Percentiles rank a stretch among this genome's conserved stretches.
Conservation (phyloP, 78 protist genomes). For the Diacronema lutheri region DNA sequence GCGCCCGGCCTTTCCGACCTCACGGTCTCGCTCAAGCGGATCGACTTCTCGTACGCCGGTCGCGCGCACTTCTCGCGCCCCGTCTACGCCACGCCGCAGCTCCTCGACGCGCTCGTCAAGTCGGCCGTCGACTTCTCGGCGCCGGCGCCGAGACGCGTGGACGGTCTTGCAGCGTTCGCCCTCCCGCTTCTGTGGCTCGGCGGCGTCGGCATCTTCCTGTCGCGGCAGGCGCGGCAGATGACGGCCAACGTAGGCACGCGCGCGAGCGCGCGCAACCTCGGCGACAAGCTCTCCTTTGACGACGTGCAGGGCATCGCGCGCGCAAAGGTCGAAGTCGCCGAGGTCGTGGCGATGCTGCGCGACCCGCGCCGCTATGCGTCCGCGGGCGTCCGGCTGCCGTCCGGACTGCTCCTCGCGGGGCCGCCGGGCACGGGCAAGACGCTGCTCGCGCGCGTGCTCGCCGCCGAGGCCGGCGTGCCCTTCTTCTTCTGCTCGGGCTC, state of each 20-base stretch:
- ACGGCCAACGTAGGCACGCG: not conserved
- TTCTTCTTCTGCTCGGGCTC: conserved; percentile 27
- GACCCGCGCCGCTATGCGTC: not conserved
- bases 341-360: not conserved
- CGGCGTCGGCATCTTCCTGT: not conserved
- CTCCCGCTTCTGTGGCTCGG: conserved; percentile 9
- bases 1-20: not conserved
- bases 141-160: not conserved
- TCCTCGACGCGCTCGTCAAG: not conserved
- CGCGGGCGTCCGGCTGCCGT: conserved; percentile 11
- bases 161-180: not conserved
- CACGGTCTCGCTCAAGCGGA: not conserved
- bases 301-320: conserved; percentile 5
- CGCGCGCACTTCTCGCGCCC: not conserved
- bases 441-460: conserved; percentile 31
- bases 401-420: conserved; percentile 41
- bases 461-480: conserved; percentile 1
- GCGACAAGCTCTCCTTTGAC: not conserved
- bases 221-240: not conserved
- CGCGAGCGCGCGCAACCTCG: not conserved
- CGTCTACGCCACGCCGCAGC: not conserved
- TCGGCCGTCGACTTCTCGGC: not conserved
- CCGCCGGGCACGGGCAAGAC: conserved; percentile 73
- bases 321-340: not conserved
- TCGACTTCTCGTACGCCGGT: not conserved